Evolutionary conservation across 1,284 basidiomycete genomes (phyloP).

Genomic region (Pseudozyma flocculosa): DNA sequence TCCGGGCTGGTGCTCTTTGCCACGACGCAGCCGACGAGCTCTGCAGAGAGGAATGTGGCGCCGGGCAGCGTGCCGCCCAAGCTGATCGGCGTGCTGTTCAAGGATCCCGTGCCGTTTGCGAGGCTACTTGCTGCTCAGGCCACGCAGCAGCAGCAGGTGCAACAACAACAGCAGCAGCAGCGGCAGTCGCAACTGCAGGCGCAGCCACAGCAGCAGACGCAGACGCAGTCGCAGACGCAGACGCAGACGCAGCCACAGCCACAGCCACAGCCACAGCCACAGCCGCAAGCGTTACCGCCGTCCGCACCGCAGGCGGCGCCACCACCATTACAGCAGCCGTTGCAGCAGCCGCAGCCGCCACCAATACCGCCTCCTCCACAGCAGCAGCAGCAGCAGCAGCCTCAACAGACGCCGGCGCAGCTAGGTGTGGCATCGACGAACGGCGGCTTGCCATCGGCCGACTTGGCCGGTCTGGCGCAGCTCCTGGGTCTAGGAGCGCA

Average conservation of each 20-base stretch:
- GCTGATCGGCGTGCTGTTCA: slow-evolving; percentile 42
- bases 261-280: background rate
- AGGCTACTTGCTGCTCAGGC: slow-evolving; percentile 21
- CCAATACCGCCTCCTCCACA: too few species aligned
- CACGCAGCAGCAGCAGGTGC: slow-evolving; percentile 1
- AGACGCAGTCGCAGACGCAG: background rate
- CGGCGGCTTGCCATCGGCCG: background rate
- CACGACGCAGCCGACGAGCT: slow-evolving; percentile 29
- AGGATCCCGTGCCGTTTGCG: slow-evolving; percentile 34
- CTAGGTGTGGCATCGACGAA: too few species aligned
- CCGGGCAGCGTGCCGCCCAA: slow-evolving; percentile 10
- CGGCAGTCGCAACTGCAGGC: background rate
- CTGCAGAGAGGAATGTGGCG: slow-evolving; percentile 11
- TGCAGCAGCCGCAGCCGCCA: too few species aligned
- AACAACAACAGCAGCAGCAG: slow-evolving; percentile 2
- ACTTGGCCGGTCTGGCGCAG: background rate
- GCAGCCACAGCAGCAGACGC: slow-evolving; percentile 5
- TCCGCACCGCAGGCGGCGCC: background rate
- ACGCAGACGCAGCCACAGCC: background rate
- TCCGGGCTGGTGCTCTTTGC: slow-evolving; percentile 41
- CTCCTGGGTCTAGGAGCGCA: background rate
- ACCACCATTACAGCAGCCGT: background rate
- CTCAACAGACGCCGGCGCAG: too few species aligned
- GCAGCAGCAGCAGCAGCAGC: too few species aligned
- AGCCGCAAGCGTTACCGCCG: background rate